Evolutionary conservation across 192 early-diverging fungal species (phyloP).

Genomic region (Funneliformis mosseae): DNA sequence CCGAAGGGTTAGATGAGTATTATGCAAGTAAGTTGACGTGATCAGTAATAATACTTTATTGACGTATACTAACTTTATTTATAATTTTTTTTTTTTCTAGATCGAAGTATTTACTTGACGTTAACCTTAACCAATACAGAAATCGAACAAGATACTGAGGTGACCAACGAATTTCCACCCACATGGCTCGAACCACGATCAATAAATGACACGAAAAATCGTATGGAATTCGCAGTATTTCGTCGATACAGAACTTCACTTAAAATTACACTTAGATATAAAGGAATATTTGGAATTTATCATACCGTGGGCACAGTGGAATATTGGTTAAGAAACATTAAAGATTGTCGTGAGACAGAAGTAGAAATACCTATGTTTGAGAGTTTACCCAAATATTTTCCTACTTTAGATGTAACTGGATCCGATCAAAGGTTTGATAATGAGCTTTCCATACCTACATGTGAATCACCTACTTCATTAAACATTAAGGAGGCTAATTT

Average conservation of each 20-base stretch:
- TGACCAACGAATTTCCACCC: background rate
- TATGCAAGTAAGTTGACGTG: background rate
- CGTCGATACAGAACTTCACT: conserved; percentile 10
- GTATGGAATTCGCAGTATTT: conserved; percentile 13
- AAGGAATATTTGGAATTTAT: background rate
- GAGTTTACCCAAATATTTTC: background rate
- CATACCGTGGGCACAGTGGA: background rate
- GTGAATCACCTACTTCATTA: background rate
- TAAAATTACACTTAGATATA: background rate
- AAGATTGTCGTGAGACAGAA: background rate
- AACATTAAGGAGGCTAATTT: too few species aligned
- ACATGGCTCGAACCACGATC: background rate
- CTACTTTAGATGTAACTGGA: background rate
- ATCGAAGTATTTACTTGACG: background rate
- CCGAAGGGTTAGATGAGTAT: background rate
- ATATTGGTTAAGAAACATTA: background rate
- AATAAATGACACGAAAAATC: background rate
- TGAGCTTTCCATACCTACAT: background rate
- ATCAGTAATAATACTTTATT: background rate
- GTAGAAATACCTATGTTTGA: background rate
- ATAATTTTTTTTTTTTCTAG: background rate
- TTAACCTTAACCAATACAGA: background rate
- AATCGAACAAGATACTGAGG: background rate
- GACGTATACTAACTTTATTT: background rate
- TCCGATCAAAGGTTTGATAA: background rate